Evolutionary conservation across 1,284 basidiomycete genomes (phyloP), one percentile per base, ranked within the genome.

Genomic region (Ustilago crameri): DNA sequence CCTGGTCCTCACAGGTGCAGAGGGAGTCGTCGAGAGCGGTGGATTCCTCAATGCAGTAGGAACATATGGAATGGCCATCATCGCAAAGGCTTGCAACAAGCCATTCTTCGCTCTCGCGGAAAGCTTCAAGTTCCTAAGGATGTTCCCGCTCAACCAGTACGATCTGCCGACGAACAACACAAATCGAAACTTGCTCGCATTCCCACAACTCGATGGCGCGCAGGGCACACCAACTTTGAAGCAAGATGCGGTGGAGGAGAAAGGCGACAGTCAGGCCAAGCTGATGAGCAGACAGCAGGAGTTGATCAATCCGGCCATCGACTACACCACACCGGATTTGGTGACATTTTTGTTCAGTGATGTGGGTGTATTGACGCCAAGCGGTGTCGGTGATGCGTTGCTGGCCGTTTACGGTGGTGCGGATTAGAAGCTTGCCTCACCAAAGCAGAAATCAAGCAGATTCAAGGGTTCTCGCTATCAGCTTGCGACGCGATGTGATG

Each of bases 61-160:
- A 45, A 95, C 93, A 71, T 95, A 93, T 84, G 93, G 97, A 84
- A 93, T 98, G 79, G 96, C 95, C 2, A 91, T 98, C 75, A 92
- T 97, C 61, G 95, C 96, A 54, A 95, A 95, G 84, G 91, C 92
- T 32, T 89, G 91, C 58, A 92, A 93, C 78, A 97, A 95, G 83
- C 95, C 96, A 3, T 94, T 98, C 83, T 98, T 97, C 85, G 94
- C 94, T 30, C 87, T 97, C 40, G 94, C 95, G 30, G 95, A 98
- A 61, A 81, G 92, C 84, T 98, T 95, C 88, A 98, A 98, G 86
- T 98, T 98, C 84, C 90, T 97, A 80, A 91, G 96, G 67, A 87
- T 96, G 78, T 98, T 98, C 86, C 95, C 95, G 40, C 87, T 98
- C 83, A 95, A 92, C 51, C 95, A 98, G 84, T 94, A 94, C 83